These are phyloP conservation scores for Leptodontidium sp. DNA, from an alignment of 2,329 filamentous ascomycete genomes.

Conservation along the genomic window DNA sequence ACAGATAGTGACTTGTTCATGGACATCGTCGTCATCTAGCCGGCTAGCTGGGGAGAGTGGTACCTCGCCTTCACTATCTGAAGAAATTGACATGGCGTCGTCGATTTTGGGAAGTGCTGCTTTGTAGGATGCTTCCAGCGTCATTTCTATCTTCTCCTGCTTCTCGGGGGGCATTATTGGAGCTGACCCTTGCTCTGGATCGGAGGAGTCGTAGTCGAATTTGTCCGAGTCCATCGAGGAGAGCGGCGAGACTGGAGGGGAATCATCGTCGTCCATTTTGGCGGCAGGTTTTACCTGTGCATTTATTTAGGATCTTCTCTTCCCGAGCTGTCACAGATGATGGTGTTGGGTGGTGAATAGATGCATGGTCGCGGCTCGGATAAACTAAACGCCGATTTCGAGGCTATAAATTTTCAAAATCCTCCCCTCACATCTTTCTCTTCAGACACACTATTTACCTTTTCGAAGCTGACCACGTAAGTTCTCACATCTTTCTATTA, in stretches of 20 bases:
- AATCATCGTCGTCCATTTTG: conserved; percentile 23
- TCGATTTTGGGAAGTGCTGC: conserved; percentile 48
- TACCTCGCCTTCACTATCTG: conserved; percentile 88
- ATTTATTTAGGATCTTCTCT: background rate
- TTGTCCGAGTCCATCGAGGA: conserved; percentile 10
- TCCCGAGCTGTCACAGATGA: background rate
- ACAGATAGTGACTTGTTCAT: conserved; percentile 81
- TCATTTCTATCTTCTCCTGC: conserved; percentile 42
- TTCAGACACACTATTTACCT: background rate
- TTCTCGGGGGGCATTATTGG: conserved; percentile 42
- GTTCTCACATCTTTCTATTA: conserved; percentile 3
- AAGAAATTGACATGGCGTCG: conserved; percentile 76
- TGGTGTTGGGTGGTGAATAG: background rate
- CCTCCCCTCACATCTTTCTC: background rate
- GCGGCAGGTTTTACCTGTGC: background rate
- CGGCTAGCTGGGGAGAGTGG: conserved; percentile 74
- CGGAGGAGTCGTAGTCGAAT: conserved; percentile 18
- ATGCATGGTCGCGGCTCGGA: background rate
- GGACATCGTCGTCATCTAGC: conserved; percentile 75
- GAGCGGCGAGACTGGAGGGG: conserved; percentile 18
- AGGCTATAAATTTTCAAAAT: background rate
- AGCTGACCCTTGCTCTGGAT: conserved; percentile 15
- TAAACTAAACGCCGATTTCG: background rate
- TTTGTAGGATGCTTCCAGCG: conserved; percentile 30
- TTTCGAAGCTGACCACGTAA: background rate